phyloP scores from a whole-genome alignment of 1,284 basidiomycete species.

The Moesziomyces antarcticus region DNA sequence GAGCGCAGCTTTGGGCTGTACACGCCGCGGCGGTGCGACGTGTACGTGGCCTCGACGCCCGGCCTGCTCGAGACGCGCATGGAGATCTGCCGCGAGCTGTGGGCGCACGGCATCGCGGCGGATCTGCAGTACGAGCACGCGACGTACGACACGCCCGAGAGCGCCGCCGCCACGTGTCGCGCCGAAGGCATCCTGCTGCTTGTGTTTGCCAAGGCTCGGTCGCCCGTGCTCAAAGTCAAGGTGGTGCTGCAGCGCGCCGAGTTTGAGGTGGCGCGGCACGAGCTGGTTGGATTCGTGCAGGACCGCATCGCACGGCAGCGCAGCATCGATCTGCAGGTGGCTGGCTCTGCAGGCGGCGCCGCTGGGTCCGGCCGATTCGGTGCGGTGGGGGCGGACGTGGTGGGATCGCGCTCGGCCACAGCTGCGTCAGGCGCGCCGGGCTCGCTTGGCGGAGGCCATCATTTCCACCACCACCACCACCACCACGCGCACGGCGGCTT shows the following conservation, averaged over 20 bases:
- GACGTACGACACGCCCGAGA: conserved; percentile 57
- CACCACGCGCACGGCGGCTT: conserved; percentile 31
- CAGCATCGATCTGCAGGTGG: conserved; percentile 47
- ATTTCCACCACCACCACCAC: conserved; percentile 25
- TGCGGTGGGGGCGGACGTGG: conserved; percentile 15
- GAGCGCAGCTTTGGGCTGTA: conserved; percentile 86
- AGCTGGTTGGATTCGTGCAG: conserved; percentile 54
- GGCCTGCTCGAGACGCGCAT: conserved; percentile 81
- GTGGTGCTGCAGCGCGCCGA: conserved; percentile 56
- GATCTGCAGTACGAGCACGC: conserved; percentile 80
- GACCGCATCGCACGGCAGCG: conserved; percentile 57
- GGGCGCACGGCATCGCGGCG: conserved; percentile 83
- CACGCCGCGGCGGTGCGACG: conserved; percentile 83
- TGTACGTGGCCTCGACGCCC: conserved; percentile 78
- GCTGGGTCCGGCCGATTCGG: conserved; percentile 9
- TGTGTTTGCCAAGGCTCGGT: conserved; percentile 56
- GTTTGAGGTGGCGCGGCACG: conserved; percentile 58
- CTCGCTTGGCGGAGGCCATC: conserved; percentile 19
- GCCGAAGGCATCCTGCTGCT: conserved; percentile 65
- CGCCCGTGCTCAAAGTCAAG: conserved; percentile 60
- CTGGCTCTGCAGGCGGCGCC: conserved; percentile 19
- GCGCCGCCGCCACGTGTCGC: conserved; percentile 59
- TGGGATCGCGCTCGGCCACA: conserved; percentile 17
- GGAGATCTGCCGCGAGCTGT: conserved; percentile 80
- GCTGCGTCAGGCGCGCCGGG: conserved; percentile 14